Conservation (phyloP, 257 asterid species). For the Lavandula angustifolia region DNA sequence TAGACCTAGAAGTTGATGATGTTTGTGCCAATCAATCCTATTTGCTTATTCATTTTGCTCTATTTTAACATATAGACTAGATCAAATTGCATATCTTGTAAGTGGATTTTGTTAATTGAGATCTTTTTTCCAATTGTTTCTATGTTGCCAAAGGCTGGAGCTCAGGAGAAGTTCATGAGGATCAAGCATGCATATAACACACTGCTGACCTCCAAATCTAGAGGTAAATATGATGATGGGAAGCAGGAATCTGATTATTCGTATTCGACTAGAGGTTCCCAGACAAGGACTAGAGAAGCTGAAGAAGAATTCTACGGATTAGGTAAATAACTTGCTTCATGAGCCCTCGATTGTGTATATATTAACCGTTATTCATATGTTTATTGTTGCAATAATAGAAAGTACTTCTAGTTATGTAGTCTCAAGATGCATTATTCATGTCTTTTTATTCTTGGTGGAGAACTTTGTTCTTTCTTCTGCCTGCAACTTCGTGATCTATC, state of each 20-base stretch:
- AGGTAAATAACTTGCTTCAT: conserved; percentile 49
- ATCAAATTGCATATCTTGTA: too few species aligned
- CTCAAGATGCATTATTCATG: conserved; percentile 23
- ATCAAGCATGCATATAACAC: conserved; percentile 93
- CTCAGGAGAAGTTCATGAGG: conserved; percentile 89
- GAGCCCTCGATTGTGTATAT: conserved; percentile 9
- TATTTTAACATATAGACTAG: too few species aligned
- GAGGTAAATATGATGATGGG: conserved; percentile 53
- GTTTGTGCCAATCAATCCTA: not conserved
- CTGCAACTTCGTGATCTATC: not conserved
- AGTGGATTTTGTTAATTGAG: conserved; percentile 1
- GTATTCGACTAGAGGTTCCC: conserved; percentile 49
- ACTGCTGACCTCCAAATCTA: conserved; percentile 65
- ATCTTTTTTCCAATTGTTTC: conserved; percentile 1
- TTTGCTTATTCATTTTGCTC: not conserved
- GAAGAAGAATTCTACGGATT: conserved; percentile 91
- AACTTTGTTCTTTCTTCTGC: not conserved
- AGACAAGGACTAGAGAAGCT: conserved; percentile 43
- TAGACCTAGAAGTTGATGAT: not conserved
- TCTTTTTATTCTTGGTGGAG: not conserved
- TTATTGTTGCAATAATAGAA: conserved; percentile 1
- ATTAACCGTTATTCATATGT: not conserved
- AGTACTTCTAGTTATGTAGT: conserved; percentile 6
- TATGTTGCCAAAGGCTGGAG: conserved; percentile 52
- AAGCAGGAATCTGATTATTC: conserved; percentile 56